Evolutionary conservation across 129 eudicot genomes (phyloP), one percentile per base, ranked within the genome.

Genomic region (Chrysanthemum seticuspe): DNA sequence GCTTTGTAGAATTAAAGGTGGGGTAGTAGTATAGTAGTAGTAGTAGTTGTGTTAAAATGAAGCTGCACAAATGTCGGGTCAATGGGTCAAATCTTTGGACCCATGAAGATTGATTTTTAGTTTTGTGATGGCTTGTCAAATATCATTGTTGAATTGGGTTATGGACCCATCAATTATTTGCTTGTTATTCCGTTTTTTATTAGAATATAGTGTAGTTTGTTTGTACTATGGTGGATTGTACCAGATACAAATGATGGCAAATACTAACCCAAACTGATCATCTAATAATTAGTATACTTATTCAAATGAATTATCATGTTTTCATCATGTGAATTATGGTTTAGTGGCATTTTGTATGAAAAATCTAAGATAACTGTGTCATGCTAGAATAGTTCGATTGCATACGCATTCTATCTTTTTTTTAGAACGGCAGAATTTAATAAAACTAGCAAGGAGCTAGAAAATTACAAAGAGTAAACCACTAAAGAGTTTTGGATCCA

Each of bases 151-250:
- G 10, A 78, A 40, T 57, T 67, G 73, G 77, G 77, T 71, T 40
- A 64, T 63, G 82, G 77, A 78, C 73, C 73, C 77, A 65, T 78
- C 78, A 65, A 78, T 78, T 72, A 78, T 78, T 78, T 78, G 82
- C 68, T 29, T 65, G 29, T 65, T 15, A 78, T 78, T 47, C 78
- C 56, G 8, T 53, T 65, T 78, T 1, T 56, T 62, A 72, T 52
- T 78, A 63, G 56, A 64, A 55, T 13, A 55, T 52, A 65, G 74
- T 65, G 68, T 72, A 40, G 74, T 78, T 78, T 34, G 78, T 78
- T 78, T 65, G 82, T 78, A 78, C 78, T 65, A 16, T 55, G 55
- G 55, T 65, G 82, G 82, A 72, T 7, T 78, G 53, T 65, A 57
- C 62, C 68, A 47, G 48, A 69, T 65, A 72, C 74, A 73, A 56